Evolutionary conservation across 2,329 filamentous ascomycete genomes (phyloP), one percentile per base, ranked within the genome.

Genomic region (Tolypocladium inflatum): DNA sequence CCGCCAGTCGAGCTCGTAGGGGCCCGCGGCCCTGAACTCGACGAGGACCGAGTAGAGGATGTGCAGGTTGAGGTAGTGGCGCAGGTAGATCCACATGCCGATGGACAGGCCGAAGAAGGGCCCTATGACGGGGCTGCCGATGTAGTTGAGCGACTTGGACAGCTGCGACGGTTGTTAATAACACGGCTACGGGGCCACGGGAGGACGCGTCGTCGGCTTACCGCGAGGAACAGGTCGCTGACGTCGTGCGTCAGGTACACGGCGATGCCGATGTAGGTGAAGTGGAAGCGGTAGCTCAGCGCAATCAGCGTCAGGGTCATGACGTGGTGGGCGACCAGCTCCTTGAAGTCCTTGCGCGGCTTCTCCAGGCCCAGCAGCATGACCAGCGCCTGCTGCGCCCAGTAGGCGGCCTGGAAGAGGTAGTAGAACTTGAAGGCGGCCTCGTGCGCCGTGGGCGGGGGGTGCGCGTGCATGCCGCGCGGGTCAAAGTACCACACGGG

Each of bases 401-500:
- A 97, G 80, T 96, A 97, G 63, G 89, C 89, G 50, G 91, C 93
- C 76, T 97, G 87, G 67, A 97, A 89, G 62, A 97, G 80, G 72
- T 97, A 97, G 77, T 97, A 97, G 60, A 93, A 91, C 79, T 97
- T 97, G 83, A 97, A 91, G 43, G 82, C 67, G 59, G 80, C 89
- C 62, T 89, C 87, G 70, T 95, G 91, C 35, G 88, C 87, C 66
- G 83, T 81, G 74, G 97, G 92, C 5, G 92, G 92, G 72, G 91
- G 96, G 21, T 78, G 79, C 72, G 93, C 90, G 73, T 95, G 97
- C 90, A 97, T 96, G 72, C 85, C 90, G 33, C 77, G 79, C 1
- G 90, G 94, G 76, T 95, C 92, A 80, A 96, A 97, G 74, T 96
- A 97, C 93, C 91, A 97, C 45, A 97, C 85, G 10, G 91, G 87